Percentiles rank a stretch among this genome's conserved stretches.
phyloP scores from a whole-genome alignment of 495 filamentous ascomycete genomes.

The Hypoxylon rickii region DNA sequence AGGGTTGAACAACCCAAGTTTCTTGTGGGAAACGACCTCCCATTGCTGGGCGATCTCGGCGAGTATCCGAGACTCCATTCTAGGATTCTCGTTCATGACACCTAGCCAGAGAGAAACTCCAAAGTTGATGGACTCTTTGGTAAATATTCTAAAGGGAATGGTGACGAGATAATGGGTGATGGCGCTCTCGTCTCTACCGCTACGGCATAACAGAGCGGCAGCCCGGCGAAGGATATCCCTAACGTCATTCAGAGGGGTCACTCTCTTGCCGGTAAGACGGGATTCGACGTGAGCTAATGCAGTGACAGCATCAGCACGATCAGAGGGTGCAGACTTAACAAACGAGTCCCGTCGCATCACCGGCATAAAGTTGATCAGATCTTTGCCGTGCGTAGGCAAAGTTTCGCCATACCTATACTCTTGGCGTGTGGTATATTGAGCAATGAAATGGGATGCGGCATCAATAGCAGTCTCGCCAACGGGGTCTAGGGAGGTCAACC shows the following conservation, averaged over 20 bases:
- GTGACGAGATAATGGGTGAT: slow-evolving; percentile 84
- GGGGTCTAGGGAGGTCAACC: slow-evolving; percentile 75
- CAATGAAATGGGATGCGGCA: slow-evolving; percentile 91
- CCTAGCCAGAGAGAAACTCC: slow-evolving; percentile 95
- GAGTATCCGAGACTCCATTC: slow-evolving; percentile 79
- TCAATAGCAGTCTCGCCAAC: slow-evolving; percentile 75
- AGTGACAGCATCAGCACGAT: slow-evolving; percentile 60
- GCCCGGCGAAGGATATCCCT: slow-evolving; percentile 80
- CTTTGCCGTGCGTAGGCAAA: slow-evolving; percentile 63
- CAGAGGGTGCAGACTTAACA: slow-evolving; percentile 45
- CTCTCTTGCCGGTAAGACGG: slow-evolving; percentile 65
- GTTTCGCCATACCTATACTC: slow-evolving; percentile 84
- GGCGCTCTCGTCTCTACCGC: slow-evolving; percentile 69
- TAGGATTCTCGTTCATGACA: slow-evolving; percentile 94
- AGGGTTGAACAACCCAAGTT: slow-evolving; percentile 78
- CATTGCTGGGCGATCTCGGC: slow-evolving; percentile 84
- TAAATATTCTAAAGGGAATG: slow-evolving; percentile 90
- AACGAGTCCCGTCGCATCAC: slow-evolving; percentile 50
- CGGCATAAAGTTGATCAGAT: slow-evolving; percentile 64
- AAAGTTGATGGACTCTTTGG: slow-evolving; percentile 91
- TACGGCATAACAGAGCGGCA: slow-evolving; percentile 80
- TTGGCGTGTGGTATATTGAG: slow-evolving; percentile 95
- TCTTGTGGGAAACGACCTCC: slow-evolving; percentile 76
- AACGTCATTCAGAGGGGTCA: slow-evolving; percentile 73
- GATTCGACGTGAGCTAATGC: slow-evolving; percentile 69